These are phyloP conservation scores for Rhododendron mucronatum DNA, from an alignment of 148 eudicot species.

Conservation along the genomic window DNA sequence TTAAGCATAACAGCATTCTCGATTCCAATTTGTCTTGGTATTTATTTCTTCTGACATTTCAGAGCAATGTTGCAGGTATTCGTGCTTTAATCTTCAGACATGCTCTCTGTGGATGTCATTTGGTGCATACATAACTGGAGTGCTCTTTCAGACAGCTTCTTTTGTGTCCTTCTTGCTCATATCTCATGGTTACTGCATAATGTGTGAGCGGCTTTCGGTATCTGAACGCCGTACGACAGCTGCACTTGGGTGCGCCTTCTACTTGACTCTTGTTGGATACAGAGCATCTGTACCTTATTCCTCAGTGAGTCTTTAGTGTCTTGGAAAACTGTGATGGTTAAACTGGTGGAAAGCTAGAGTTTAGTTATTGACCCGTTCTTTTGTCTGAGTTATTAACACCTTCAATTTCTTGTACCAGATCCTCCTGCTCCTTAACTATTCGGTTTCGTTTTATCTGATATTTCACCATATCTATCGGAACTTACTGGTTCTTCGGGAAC, in stretches of 20 bases:
- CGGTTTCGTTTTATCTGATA: constrained; percentile 68
- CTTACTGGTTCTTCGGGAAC: constrained; percentile 62
- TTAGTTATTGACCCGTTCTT: background rate
- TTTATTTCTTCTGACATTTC: background rate
- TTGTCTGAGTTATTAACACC: constrained; percentile 7
- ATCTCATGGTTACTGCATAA: constrained; percentile 91
- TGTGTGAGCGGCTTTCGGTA: constrained; percentile 77
- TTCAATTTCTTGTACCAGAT: constrained; percentile 41
- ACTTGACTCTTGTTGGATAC: constrained; percentile 89
- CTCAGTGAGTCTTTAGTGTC: constrained; percentile 50
- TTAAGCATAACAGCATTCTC: background rate
- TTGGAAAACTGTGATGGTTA: background rate
- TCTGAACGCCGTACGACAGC: constrained; percentile 70
- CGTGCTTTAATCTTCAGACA: constrained; percentile 69
- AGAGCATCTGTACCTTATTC: constrained; percentile 89
- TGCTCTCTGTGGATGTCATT: constrained; percentile 98
- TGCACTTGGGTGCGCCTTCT: constrained; percentile 70
- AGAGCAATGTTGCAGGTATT: constrained; percentile 49
- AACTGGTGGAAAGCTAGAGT: background rate
- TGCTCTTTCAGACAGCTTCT: constrained; percentile 80
- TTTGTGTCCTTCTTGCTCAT: constrained; percentile 83
- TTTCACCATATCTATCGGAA: constrained; percentile 78
- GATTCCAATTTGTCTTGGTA: background rate
- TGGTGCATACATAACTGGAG: constrained; percentile 84
- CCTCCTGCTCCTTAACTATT: constrained; percentile 69